Base-by-base conservation (phyloP, 208 protist genomes). In the Leptomonas seymouri region DNA sequence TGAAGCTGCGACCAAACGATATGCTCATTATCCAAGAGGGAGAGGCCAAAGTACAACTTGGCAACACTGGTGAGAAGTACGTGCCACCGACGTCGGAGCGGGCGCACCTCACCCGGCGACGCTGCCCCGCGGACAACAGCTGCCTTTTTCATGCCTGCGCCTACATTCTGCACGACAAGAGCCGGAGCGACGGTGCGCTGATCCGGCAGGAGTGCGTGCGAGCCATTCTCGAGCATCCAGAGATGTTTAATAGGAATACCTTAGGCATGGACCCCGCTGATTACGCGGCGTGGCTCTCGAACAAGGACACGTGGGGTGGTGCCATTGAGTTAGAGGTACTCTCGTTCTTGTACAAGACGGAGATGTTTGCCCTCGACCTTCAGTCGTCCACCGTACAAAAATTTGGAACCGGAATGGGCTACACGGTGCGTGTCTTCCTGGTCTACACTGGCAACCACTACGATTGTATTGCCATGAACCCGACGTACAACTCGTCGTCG, bases 371-470 rank as follows among this genome's bases (percentile, higher is more conserved):
- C 8, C 73, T 97, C 18, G 93, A 98, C 65, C 68, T 97, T 44
- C 74, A 95, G 77, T 97, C 89, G 0, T 74, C 70, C 18, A 83
- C 77, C 3, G 73, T 96, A 64, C 76, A 95, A 67, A 67, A 71
- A 30, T 97, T 94, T 74, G 97, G 97, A 36, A 79, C 93, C 14
- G 87, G 82, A n/a, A 63, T 76, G 56, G 84, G 72, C 31, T 98
- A 97, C 85, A 86, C 66, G 30, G 77, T 89, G 41, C 82, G 89
- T 14, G 84, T 66, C 5, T 97, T 97, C 78, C 67, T 98, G 54
- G 84, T 98, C 2, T 98, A 97, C 73, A 97, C 92, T 14, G 96
- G 96, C 20, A 89, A 93, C 60, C 97, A 98, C 80, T 98, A 97
- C 81, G 97, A 98, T 67, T 92, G 90, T 44, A 89, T 98, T 36